Evolutionary conservation across 768 basidiomycete species (phyloP).

Genomic region (Hysterangium stoloniferum): DNA sequence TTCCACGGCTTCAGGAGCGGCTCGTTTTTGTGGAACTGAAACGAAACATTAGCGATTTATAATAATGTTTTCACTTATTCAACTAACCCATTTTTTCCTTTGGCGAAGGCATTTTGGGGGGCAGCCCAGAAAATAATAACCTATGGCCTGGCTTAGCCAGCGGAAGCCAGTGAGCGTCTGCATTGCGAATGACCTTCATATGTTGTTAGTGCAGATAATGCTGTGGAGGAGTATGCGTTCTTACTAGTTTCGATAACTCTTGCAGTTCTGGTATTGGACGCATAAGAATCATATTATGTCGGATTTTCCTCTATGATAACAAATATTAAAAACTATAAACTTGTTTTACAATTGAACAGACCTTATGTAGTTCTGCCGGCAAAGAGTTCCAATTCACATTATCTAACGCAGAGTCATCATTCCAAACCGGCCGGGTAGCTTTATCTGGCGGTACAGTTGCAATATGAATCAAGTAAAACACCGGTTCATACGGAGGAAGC

Average conservation of each 20-base stretch:
- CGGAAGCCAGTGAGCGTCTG: background rate
- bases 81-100: conserved; percentile 2
- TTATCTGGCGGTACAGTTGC: conserved; percentile 50
- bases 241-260: conserved; percentile 44
- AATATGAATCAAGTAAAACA: conserved; percentile 52
- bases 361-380: conserved; percentile 56
- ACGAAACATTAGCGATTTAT: too few relatives aligned
- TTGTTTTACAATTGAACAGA: conserved; percentile 18
- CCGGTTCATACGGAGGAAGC: conserved; percentile 16
- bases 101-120: background rate
- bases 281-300: conserved; percentile 44
- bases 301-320: conserved; percentile 46
- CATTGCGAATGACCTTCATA: background rate
- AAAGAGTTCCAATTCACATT: conserved; percentile 23
- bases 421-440: conserved; percentile 47
- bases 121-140: conserved; percentile 3
- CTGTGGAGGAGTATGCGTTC: too few relatives aligned
- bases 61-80: too few relatives aligned
- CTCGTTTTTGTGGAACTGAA: conserved; percentile 7
- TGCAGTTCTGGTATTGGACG: conserved; percentile 39
- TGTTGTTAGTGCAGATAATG: background rate
- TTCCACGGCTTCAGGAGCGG: background rate
- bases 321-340: background rate
- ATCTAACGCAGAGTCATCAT: conserved; percentile 29
- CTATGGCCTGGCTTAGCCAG: conserved; percentile 1